phyloP scores from a whole-genome alignment of 768 basidiomycete species.

The Boletus subcaerulescens region DNA sequence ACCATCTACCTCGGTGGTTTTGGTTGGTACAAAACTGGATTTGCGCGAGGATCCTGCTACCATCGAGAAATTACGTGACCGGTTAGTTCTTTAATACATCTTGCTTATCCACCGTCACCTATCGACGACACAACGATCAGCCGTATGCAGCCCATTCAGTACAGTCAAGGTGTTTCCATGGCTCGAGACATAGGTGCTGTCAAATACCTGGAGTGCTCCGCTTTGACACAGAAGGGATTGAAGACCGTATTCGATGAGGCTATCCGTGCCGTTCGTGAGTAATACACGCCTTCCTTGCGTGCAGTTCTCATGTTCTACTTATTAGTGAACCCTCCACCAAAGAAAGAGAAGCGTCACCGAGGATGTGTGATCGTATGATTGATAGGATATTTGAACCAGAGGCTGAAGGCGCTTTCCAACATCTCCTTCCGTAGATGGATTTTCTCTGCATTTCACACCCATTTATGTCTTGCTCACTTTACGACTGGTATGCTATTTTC shows the following conservation, averaged over 20 bases:
- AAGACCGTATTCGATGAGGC: slow-evolving; percentile 99
- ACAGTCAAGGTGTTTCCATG: slow-evolving; percentile 87
- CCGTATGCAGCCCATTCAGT: slow-evolving; percentile 93
- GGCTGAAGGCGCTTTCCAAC: slow-evolving; percentile 16
- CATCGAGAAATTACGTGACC: slow-evolving; percentile 89
- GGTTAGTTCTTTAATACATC: slow-evolving; percentile 44
- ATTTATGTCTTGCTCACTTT: slow-evolving; percentile 71
- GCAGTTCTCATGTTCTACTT: slow-evolving; percentile 6
- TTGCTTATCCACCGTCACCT: slow-evolving; percentile 1
- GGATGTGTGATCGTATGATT: slow-evolving; percentile 74
- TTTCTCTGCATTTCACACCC: slow-evolving; percentile 48
- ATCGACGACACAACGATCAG: slow-evolving; percentile 36
- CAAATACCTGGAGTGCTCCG: slow-evolving; percentile 94
- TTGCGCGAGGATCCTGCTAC: slow-evolving; percentile 93
- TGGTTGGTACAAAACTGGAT: slow-evolving; percentile 97
- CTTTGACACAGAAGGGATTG: slow-evolving; percentile 95
- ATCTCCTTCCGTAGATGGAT: slow-evolving; percentile 33
- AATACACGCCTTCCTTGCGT: background rate
- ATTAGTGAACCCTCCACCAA: slow-evolving; percentile 74
- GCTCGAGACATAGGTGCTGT: slow-evolving; percentile 93
- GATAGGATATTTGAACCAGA: slow-evolving; percentile 20
- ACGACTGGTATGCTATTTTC: slow-evolving; percentile 54
- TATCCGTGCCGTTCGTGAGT: slow-evolving; percentile 92
- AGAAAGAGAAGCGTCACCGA: slow-evolving; percentile 46
- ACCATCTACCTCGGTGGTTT: slow-evolving; percentile 86